Percentiles rank a stretch among this genome's conserved stretches.
These are phyloP conservation scores for Acanthamoeba lenticulata DNA, from an alignment of 208 protist genomes.

Conservation along the genomic window DNA sequence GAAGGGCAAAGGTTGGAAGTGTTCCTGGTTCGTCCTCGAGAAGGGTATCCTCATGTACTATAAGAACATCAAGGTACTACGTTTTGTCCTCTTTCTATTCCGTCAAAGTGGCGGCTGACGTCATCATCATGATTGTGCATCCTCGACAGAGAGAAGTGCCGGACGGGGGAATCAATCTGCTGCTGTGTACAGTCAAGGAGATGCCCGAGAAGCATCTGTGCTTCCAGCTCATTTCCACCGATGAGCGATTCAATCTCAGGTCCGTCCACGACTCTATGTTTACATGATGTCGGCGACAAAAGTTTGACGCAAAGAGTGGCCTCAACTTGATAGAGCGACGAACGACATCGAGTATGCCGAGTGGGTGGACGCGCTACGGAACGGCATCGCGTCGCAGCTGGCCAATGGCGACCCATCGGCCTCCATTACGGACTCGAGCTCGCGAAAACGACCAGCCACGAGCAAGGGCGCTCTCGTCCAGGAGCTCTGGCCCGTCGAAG, in stretches of 20 bases:
- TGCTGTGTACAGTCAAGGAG: conserved; percentile 67
- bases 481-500: conserved; percentile 46
- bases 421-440: too few species aligned
- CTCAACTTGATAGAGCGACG: background rate
- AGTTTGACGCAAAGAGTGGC: too few species aligned
- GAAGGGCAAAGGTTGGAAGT: conserved; percentile 53
- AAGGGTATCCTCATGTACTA: conserved; percentile 58
- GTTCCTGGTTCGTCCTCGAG: conserved; percentile 66
- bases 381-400: conserved; percentile 37
- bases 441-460: background rate
- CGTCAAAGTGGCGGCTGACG: too few species aligned
- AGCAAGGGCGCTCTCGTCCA: background rate
- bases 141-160: background rate
- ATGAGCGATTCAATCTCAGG: background rate
- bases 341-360: conserved; percentile 40
- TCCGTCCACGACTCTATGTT: background rate
- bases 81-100: background rate
- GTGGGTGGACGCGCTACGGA: background rate
- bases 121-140: background rate
- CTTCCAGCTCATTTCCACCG: conserved; percentile 58
- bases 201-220: conserved; percentile 53
- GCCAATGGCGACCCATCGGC: background rate
- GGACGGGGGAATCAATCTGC: conserved; percentile 33
- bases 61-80: conserved; percentile 18
- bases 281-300: background rate